A percentile compares a stretch with the other conserved stretches of the same genome.
Conservation (phyloP, 2,329 filamentous ascomycete species). For the Cordyceps javanica region DNA sequence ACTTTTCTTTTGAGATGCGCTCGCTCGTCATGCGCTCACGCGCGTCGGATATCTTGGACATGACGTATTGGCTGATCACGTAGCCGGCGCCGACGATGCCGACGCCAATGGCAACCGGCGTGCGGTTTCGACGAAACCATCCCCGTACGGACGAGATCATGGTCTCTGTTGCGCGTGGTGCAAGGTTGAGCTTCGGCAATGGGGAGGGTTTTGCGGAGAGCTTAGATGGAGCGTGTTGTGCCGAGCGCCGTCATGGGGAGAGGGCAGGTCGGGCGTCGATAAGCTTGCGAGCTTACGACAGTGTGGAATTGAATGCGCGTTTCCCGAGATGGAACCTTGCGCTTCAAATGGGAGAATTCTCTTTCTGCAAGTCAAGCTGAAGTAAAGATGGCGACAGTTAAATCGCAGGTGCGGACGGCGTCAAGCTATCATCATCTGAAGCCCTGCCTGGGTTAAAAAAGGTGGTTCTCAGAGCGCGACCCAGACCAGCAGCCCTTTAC, state of each 20-base stretch:
- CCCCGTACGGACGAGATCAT: constrained; percentile 70
- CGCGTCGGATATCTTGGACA: constrained; percentile 86
- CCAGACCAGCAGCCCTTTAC: not conserved
- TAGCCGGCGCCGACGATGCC: constrained; percentile 88
- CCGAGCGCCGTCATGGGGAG: not conserved
- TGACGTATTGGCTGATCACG: constrained; percentile 84
- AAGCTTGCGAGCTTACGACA: not conserved
- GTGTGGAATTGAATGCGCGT: not conserved
- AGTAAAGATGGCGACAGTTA: not conserved
- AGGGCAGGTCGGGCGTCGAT: not conserved
- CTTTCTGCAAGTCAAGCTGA: not conserved
- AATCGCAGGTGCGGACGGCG: not conserved
- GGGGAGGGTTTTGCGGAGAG: not conserved
- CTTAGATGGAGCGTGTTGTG: not conserved
- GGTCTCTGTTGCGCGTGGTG: constrained; percentile 8
- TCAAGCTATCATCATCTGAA: constrained; percentile 5
- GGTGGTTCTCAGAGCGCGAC: not conserved
- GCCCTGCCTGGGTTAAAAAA: not conserved
- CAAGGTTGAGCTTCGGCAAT: not conserved
- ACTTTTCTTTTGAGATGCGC: constrained; percentile 96
- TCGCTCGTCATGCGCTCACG: constrained; percentile 96
- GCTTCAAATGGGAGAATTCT: not conserved
- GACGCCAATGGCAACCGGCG: constrained; percentile 78
- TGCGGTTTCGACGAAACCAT: constrained; percentile 91
- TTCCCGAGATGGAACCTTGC: not conserved